Conservation (phyloP, 805 yeast species). For the Lachancea lanzarotensis region DNA sequence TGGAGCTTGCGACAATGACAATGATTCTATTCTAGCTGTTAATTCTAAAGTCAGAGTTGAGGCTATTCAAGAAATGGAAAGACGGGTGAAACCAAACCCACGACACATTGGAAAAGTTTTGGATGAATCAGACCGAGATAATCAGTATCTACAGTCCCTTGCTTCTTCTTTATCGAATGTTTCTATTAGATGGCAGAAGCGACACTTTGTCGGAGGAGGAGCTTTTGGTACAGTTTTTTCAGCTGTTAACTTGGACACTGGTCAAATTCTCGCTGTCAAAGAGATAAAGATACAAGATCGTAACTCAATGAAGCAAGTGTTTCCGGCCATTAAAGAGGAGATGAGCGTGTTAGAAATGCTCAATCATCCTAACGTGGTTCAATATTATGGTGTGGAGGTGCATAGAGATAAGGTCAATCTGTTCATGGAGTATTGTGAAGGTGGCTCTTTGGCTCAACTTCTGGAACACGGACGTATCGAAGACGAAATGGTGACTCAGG, state of each 20-base stretch:
- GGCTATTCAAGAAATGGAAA: slow-evolving; percentile 60
- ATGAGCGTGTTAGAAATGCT: slow-evolving; percentile 94
- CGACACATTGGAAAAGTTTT: slow-evolving; percentile 77
- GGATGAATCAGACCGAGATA: slow-evolving; percentile 81
- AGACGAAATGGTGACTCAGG: slow-evolving; percentile 87
- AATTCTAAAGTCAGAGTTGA: slow-evolving; percentile 63
- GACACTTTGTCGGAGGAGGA: slow-evolving; percentile 89
- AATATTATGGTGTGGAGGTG: slow-evolving; percentile 94
- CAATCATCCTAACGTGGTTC: slow-evolving; percentile 94
- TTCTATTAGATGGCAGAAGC: slow-evolving; percentile 96
- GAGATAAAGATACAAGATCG: slow-evolving; percentile 88
- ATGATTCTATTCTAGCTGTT: slow-evolving; percentile 46
- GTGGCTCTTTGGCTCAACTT: slow-evolving; percentile 83
- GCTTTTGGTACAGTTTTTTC: slow-evolving; percentile 92
- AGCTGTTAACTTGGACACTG: slow-evolving; percentile 87
- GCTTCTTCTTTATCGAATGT: slow-evolving; percentile 87
- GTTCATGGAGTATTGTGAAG: slow-evolving; percentile 96
- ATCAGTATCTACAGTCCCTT: slow-evolving; percentile 75
- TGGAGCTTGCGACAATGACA: slow-evolving; percentile 41
- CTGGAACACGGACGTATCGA: slow-evolving; percentile 90
- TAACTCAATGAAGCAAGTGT: slow-evolving; percentile 74
- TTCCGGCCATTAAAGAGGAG: slow-evolving; percentile 88
- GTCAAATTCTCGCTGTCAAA: slow-evolving; percentile 94
- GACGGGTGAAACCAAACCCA: slow-evolving; percentile 37
- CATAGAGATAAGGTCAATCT: slow-evolving; percentile 92